Evolutionary conservation across 352 stramenopile species (phyloP), one percentile per base, ranked within the genome.

Genomic region (Phytophthora palmivora): DNA sequence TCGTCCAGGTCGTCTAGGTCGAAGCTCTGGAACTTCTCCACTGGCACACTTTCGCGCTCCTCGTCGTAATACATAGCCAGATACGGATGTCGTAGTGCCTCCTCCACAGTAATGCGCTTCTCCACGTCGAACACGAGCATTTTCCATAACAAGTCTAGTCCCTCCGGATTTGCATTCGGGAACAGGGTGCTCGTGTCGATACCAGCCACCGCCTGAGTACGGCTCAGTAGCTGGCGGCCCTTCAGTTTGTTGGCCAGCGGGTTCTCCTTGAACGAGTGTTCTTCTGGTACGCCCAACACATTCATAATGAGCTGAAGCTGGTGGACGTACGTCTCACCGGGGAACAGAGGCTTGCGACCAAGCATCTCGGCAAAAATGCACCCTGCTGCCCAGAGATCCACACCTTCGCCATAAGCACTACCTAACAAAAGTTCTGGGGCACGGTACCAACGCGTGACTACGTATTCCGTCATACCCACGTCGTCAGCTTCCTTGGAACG

Each of bases 31-130:
- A 91, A 94, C 43, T 77, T 76, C 36, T 94, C 85, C n/a, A 94
- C 85, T 1, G 67, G 73, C 1, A 65, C 68, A 41, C 73, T 84
- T 42, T 94, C 84, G 7, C 74, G 78, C 58, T 91, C 83, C 42
- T 88, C 84, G 19, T 93, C 84, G 62, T 93, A 96, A 63, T 94
- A 96, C 43, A 82, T 83, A 0, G 89, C 78, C 43, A 99, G 86
- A 76, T 99, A 99, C 16, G 97, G 95, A 76, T 99, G 97, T 16
- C 87, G 84, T 32, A 99, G 73, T 44, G 97, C 97, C 57, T 98
- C 87, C 51, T 98, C 81, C 14, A 99, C 97, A 18, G 91, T 97
- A 47, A 98, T 98, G 41, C 98, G 91, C 73, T 97, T 95, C 39
- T 92, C 87, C 33, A 98, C 97, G 74, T 99, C 96, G 60, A 96